phyloP scores from a whole-genome alignment of 2,329 filamentous ascomycete species.

The Cryphonectria radicalis region DNA sequence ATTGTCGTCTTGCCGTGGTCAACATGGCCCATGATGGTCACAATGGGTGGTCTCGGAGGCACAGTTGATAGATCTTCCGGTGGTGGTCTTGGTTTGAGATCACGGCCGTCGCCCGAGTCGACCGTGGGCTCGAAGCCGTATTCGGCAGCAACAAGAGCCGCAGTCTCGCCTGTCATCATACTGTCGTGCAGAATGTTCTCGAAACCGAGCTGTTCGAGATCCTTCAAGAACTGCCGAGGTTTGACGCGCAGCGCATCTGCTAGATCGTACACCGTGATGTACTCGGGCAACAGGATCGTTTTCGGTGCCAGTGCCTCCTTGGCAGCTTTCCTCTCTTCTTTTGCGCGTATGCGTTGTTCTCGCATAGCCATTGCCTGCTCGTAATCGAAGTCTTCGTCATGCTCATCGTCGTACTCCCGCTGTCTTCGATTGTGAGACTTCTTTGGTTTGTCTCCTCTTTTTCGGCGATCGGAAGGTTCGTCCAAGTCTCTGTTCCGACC shows the following conservation, averaged over 20 bases:
- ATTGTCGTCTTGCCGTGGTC: slow-evolving; percentile 98
- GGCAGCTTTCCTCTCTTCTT: slow-evolving; percentile 47
- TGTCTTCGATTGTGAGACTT: slow-evolving; percentile 18
- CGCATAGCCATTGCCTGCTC: slow-evolving; percentile 43
- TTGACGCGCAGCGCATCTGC: slow-evolving; percentile 75
- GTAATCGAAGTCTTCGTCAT: slow-evolving; percentile 44
- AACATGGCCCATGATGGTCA: slow-evolving; percentile 99
- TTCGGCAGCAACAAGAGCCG: slow-evolving; percentile 86
- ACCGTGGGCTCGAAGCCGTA: slow-evolving; percentile 89
- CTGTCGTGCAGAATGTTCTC: slow-evolving; percentile 82
- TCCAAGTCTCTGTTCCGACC: slow-evolving; percentile 23
- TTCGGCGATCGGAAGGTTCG: not conserved
- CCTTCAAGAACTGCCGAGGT: slow-evolving; percentile 70
- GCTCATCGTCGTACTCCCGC: slow-evolving; percentile 41
- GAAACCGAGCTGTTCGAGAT: slow-evolving; percentile 86
- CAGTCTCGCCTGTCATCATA: slow-evolving; percentile 88
- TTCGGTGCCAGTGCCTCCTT: slow-evolving; percentile 52
- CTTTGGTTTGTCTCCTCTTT: slow-evolving; percentile 15
- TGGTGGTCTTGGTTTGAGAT: slow-evolving; percentile 72
- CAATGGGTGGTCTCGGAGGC: slow-evolving; percentile 82
- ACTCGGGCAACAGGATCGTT: slow-evolving; percentile 80
- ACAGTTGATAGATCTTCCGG: slow-evolving; percentile 70
- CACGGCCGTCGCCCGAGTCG: slow-evolving; percentile 66
- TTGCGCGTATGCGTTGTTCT: slow-evolving; percentile 46
- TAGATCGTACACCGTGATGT: slow-evolving; percentile 85